phyloP scores from a whole-genome alignment of 2,329 filamentous ascomycete species.

The Pseudogymnoascus destructans region DNA sequence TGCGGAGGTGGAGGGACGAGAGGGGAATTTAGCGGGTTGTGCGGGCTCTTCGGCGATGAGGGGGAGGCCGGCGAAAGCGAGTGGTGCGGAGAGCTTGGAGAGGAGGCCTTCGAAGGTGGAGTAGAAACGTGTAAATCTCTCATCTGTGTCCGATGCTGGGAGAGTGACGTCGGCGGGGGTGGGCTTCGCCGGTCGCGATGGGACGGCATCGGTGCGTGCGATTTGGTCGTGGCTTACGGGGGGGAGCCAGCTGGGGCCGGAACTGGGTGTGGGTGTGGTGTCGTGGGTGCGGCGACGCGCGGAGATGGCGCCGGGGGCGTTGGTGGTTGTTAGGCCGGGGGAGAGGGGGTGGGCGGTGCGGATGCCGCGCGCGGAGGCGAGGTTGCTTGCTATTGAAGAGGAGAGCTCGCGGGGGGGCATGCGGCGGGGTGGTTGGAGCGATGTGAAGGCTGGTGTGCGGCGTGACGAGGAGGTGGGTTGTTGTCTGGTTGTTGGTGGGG shows the following conservation, averaged over 20 bases:
- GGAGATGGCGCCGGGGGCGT: constrained; percentile 42
- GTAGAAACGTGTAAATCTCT: constrained; percentile 84
- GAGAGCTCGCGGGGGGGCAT: constrained; percentile 52
- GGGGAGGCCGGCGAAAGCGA: constrained; percentile 87
- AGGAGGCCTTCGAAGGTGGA: constrained; percentile 81
- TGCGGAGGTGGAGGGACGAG: constrained; percentile 14
- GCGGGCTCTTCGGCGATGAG: constrained; percentile 42
- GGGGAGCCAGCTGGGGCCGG: constrained; percentile 33
- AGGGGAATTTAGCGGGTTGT: constrained; percentile 22
- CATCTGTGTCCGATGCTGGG: constrained; percentile 38
- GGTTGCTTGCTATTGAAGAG: constrained; percentile 77
- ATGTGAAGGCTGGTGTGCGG: neutral
- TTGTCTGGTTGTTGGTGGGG: constrained; percentile 17
- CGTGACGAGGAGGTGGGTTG: neutral
- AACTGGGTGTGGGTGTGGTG: constrained; percentile 31
- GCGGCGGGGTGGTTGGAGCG: constrained; percentile 25
- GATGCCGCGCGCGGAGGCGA: constrained; percentile 77
- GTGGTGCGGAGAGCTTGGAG: constrained; percentile 73
- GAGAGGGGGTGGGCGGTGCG: constrained; percentile 43
- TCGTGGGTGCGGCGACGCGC: constrained; percentile 29
- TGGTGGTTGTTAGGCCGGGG: constrained; percentile 61
- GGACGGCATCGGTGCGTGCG: constrained; percentile 26
- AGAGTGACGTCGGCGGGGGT: constrained; percentile 14
- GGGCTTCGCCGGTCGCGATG: constrained; percentile 20
- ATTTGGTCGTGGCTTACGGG: constrained; percentile 27